Conservation (phyloP, 345 rosid species). For the Geranium brycei region DNA sequence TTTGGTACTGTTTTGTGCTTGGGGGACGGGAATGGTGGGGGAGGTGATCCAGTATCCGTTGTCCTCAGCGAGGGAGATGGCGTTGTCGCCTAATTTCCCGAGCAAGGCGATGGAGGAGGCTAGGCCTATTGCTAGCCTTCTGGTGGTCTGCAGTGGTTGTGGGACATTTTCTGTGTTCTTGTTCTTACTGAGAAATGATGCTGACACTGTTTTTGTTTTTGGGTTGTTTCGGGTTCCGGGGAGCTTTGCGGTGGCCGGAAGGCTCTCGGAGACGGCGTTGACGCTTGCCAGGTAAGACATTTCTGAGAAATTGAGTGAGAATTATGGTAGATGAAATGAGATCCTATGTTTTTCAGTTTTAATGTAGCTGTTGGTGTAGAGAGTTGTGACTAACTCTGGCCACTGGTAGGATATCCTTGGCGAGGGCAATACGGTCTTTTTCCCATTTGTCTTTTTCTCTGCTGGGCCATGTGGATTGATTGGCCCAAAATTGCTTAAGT, state of each 20-base stretch:
- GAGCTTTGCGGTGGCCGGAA: conserved; percentile 19
- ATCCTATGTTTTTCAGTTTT: conserved; percentile 2
- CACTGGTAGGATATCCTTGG: conserved; percentile 33
- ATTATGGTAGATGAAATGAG: not conserved
- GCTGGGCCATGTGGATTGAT: not conserved
- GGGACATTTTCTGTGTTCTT: conserved; percentile 19
- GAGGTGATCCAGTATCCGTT: conserved; percentile 51
- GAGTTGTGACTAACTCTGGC: conserved; percentile 11
- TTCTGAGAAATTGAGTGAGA: conserved; percentile 1
- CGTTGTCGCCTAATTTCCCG: conserved; percentile 17
- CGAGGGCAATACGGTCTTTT: conserved; percentile 23
- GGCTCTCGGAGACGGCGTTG: conserved; percentile 24
- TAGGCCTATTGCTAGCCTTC: conserved; percentile 48
- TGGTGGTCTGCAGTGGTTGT: conserved; percentile 29
- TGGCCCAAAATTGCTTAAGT: not conserved
- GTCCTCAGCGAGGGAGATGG: conserved; percentile 43
- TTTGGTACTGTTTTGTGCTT: conserved; percentile 60
- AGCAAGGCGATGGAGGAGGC: conserved; percentile 32
- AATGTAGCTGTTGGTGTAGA: conserved; percentile 11
- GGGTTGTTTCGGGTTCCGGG: conserved; percentile 9
- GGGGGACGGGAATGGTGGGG: conserved; percentile 49
- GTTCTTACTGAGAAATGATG: conserved; percentile 19
- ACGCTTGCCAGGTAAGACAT: conserved; percentile 40
- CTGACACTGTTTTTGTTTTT: conserved; percentile 12
- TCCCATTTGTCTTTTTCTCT: not conserved